Evolutionary conservation across 805 yeast genomes (phyloP), one percentile per base, ranked within the genome.

Genomic region (Yarrowia sp.): DNA sequence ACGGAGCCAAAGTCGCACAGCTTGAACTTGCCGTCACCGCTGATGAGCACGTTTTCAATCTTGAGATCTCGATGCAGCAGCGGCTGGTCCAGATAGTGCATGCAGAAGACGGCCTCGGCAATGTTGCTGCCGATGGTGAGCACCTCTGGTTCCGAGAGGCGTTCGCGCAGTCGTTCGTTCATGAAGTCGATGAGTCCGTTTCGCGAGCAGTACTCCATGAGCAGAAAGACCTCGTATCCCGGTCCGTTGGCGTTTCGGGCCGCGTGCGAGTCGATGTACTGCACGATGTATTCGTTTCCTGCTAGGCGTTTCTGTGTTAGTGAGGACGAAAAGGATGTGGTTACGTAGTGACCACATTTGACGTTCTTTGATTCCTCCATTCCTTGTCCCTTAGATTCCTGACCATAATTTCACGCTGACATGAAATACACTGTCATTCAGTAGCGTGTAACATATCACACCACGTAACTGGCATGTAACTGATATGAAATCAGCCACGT

Each of bases 1-100:
- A 95, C 88, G 0, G 97, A 90, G 3, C 99, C 99, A 76, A 95
- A 95, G 77, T 95, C 99, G 72, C 96, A 89, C 22, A 95, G 78
- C 73, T 92, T 92, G 78, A 88, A 95, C 69, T 82, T 81, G 66
- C 86, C 84, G 73, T 90, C 92, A 17, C 70, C 74, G 32, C 78
- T 69, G 38, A 95, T 89, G 66, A 93, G 79, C 19, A 93, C 97
- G 75, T 93, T 95, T 73, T 93, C 98, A 68, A 95, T 92, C 78
- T 95, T 95, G 69, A 93, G 85, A 77, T 95, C 98, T 51, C 98
- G 81, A 75, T 93, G 99, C 64, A 93, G 87, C 72, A 93, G 78
- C 44, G 89, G 86, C n/a, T 79, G 80, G 17, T 77, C 73, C 65
- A 84, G 72, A 62, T 82, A 81, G 76, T 93, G 99, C 97, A 95